A percentile compares a stretch with the other conserved stretches of the same genome.
Conservation (phyloP, 257 asterid genomes). For the Voacanga thouarsii region DNA sequence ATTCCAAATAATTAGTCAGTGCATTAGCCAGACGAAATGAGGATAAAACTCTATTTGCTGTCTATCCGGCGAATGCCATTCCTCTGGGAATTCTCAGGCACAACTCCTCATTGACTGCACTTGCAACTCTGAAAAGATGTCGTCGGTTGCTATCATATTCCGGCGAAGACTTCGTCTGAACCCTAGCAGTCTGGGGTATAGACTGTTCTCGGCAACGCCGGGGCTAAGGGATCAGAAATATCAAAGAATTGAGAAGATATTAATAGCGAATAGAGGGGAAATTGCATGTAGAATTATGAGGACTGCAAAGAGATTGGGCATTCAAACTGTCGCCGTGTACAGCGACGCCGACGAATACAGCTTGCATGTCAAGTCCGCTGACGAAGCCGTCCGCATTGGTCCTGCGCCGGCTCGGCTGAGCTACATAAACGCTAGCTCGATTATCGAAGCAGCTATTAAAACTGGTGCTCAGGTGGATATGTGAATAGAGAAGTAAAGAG, state of each 20-base stretch:
- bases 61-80: background rate
- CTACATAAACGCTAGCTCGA: slow-evolving; percentile 67
- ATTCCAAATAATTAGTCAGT: too few species aligned
- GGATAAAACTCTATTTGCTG: background rate
- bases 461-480: slow-evolving; percentile 83
- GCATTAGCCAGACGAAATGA: background rate
- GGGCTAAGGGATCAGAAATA: slow-evolving; percentile 13
- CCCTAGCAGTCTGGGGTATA: slow-evolving; percentile 13
- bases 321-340: slow-evolving; percentile 81
- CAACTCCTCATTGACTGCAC: background rate
- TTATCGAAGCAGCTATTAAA: slow-evolving; percentile 66
- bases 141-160: slow-evolving; percentile 42
- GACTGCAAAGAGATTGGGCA: slow-evolving; percentile 78
- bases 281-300: slow-evolving; percentile 87
- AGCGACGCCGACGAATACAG: slow-evolving; percentile 86
- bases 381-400: slow-evolving; percentile 89
- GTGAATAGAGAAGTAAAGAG: background rate
- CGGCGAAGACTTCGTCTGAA: slow-evolving; percentile 37
- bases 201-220: slow-evolving; percentile 50
- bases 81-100: too few species aligned
- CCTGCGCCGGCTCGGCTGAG: slow-evolving; percentile 95
- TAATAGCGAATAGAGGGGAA: slow-evolving; percentile 93
- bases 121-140: slow-evolving; percentile 31
- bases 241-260: slow-evolving; percentile 64
- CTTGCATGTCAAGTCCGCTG: slow-evolving; percentile 85